Evolutionary conservation across 1,139 yeast genomes (phyloP).

Genomic region (Wickerhamomyces sp.): DNA sequence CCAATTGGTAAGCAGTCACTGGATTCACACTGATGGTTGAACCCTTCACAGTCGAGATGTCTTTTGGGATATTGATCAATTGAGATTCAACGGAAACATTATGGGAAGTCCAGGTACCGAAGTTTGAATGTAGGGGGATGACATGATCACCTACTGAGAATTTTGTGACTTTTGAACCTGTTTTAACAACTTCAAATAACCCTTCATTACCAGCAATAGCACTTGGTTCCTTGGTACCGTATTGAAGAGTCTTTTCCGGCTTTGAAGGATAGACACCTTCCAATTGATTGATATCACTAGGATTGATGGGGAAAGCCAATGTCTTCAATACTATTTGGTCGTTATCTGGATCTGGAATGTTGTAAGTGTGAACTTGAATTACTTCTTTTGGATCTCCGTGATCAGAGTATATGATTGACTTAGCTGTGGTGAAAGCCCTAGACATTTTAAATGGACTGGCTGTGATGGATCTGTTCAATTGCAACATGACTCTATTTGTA

Average conservation of each 20-base stretch:
- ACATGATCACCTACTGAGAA: constrained; percentile 83
- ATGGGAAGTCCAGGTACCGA: constrained; percentile 95
- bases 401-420: constrained; percentile 50
- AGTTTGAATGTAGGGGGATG: constrained; percentile 74
- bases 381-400: constrained; percentile 61
- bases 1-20: constrained; percentile 85
- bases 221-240: constrained; percentile 54
- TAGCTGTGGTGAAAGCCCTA: constrained; percentile 35
- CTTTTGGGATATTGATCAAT: constrained; percentile 47
- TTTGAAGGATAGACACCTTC: constrained; percentile 92
- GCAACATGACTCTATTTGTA: not conserved
- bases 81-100: constrained; percentile 48
- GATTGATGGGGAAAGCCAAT: constrained; percentile 88
- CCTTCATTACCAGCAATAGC: constrained; percentile 96
- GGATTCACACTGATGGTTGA: constrained; percentile 93
- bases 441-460: not conserved
- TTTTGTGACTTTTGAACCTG: constrained; percentile 44
- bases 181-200: constrained; percentile 72
- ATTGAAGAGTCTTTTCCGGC: constrained; percentile 53
- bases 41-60: constrained; percentile 57
- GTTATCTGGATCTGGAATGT: constrained; percentile 42
- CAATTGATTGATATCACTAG: constrained; percentile 85
- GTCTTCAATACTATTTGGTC: constrained; percentile 32
- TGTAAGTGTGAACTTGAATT: constrained; percentile 46
- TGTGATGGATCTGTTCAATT: not conserved